These are phyloP conservation scores for Solanum boliviense DNA, from an alignment of 257 asterid species.

Conservation along the genomic window DNA sequence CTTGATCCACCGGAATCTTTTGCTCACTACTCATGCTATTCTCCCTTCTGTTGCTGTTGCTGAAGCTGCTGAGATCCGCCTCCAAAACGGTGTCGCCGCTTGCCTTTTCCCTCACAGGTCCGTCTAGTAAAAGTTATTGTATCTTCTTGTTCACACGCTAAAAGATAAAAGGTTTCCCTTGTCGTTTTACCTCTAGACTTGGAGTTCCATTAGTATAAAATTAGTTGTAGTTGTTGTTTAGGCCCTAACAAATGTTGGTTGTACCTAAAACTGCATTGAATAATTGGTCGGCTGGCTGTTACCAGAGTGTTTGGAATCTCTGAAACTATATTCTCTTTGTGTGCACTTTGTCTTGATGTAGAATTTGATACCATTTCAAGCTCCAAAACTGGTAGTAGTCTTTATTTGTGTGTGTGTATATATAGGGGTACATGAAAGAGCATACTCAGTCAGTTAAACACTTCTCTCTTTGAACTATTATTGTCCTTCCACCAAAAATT, in stretches of 20 bases:
- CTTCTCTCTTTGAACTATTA: not conserved
- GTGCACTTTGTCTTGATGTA: not conserved
- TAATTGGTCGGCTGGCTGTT: not conserved
- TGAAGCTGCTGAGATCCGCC: constrained; percentile 87
- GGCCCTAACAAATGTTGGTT: not conserved
- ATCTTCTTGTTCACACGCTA: not conserved
- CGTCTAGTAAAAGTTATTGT: not conserved
- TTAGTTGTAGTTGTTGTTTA: not conserved
- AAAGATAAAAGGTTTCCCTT: not conserved
- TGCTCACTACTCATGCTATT: constrained; percentile 77
- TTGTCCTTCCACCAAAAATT: not conserved
- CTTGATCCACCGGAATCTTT: constrained; percentile 87
- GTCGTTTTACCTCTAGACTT: not conserved
- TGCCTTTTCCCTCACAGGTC: constrained; percentile 84
- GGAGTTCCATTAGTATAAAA: not conserved
- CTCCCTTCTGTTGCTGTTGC: constrained; percentile 77
- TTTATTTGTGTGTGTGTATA: not conserved
- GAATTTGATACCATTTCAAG: not conserved
- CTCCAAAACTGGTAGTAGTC: not conserved
- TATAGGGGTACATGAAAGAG: not conserved
- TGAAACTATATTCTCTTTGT: not conserved
- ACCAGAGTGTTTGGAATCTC: not conserved
- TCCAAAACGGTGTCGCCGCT: constrained; percentile 59
- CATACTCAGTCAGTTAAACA: not conserved
- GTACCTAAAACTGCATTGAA: not conserved